Conservation (phyloP, 257 asterid species). For the Plectranthus barbatus region DNA sequence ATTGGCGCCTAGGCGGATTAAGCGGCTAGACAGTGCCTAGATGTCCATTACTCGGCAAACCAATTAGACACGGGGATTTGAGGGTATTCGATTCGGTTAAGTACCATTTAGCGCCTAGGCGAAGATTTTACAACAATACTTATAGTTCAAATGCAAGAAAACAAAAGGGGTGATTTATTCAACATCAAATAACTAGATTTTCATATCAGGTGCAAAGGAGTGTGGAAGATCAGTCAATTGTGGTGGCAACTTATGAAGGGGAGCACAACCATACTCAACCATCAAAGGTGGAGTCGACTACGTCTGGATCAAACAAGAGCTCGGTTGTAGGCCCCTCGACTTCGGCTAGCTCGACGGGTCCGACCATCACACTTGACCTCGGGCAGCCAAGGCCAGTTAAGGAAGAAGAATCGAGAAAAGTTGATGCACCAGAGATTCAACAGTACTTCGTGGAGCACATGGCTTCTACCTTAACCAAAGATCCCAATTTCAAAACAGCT, state of each 20-base stretch:
- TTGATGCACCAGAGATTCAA: constrained; percentile 42
- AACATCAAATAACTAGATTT: no score
- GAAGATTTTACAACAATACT: no score
- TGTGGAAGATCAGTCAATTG: constrained; percentile 50
- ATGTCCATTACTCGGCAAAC: no score
- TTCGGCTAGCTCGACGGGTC: constrained; percentile 37
- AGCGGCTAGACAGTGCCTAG: no score
- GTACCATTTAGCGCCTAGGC: no score
- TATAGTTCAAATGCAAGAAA: no score
- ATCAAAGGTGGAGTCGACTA: constrained; percentile 17
- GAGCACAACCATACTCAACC: constrained; percentile 63
- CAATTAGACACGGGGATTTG: no score
- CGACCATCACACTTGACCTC: constrained; percentile 58
- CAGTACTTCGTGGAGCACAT: constrained; percentile 66
- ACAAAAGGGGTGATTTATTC: not conserved
- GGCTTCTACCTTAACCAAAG: constrained; percentile 85
- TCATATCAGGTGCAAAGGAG: constrained; percentile 62
- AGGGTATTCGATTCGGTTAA: no score
- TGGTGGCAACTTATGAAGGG: constrained; percentile 73
- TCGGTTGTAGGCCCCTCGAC: constrained; percentile 32
- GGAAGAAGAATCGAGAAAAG: constrained; percentile 24
- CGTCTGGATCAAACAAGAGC: constrained; percentile 16
- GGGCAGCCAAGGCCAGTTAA: constrained; percentile 20
- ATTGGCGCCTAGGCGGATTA: no score
- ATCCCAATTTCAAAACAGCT: constrained; percentile 84